phyloP scores from a whole-genome alignment of 192 early-diverging fungal genomes.

The Allomyces arbusculus region DNA sequence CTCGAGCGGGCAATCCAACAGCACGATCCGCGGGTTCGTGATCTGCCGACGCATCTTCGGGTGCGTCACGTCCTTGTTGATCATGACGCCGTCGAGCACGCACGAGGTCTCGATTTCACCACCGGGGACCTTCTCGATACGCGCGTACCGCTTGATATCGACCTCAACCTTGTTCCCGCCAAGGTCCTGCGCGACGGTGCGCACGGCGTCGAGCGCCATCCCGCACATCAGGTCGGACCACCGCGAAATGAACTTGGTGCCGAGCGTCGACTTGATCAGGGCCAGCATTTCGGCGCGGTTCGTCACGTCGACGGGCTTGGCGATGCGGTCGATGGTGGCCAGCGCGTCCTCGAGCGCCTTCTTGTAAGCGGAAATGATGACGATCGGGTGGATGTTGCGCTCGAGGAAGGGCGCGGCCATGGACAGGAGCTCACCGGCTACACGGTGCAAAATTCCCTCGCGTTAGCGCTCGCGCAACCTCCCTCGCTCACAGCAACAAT shows the following conservation, averaged over 20 bases:
- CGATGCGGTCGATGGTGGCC: constrained; percentile 61
- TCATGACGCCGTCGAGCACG: constrained; percentile 91
- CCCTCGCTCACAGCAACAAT: neutral
- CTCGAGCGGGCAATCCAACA: constrained; percentile 96
- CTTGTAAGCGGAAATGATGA: constrained; percentile 85
- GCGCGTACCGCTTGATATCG: constrained; percentile 94
- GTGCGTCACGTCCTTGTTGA: constrained; percentile 99
- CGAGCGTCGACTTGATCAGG: constrained; percentile 79
- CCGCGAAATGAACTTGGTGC: constrained; percentile 86
- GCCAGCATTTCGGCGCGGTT: constrained; percentile 74
- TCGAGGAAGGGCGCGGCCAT: constrained; percentile 80
- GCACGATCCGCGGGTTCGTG: constrained; percentile 85
- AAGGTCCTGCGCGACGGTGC: constrained; percentile 49
- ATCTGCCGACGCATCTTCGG: constrained; percentile 89
- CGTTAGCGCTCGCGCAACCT: neutral
- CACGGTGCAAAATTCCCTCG: no score
- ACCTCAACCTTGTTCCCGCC: constrained; percentile 62
- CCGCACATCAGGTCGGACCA: constrained; percentile 98
- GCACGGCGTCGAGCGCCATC: constrained; percentile 88
- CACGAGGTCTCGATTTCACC: constrained; percentile 90
- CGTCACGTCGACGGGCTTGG: constrained; percentile 60
- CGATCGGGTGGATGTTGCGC: constrained; percentile 94
- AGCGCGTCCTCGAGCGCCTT: constrained; percentile 83
- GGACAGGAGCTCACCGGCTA: constrained; percentile 90
- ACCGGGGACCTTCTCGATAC: constrained; percentile 89